Evolutionary conservation across 2,329 filamentous ascomycete genomes (phyloP).

Genomic region (Neonectria punicea): DNA sequence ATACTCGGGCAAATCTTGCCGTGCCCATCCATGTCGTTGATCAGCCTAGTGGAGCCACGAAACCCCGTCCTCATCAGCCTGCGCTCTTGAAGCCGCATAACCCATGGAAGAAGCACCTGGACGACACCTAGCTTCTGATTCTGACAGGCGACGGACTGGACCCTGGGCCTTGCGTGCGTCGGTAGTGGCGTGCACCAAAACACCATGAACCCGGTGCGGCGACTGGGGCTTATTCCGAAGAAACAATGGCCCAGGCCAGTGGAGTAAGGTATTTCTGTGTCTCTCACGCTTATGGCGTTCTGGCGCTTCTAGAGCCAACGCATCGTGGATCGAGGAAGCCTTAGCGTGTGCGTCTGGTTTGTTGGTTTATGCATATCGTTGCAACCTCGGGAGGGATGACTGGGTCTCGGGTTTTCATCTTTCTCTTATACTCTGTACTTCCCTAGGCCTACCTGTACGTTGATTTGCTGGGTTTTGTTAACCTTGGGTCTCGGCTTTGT

Average conservation of each 20-base stretch:
- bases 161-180: neutral
- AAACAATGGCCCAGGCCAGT: neutral
- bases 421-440: neutral
- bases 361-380: slow-evolving; percentile 8
- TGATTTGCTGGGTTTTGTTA: neutral
- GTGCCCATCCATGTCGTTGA: neutral
- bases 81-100: neutral
- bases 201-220: slow-evolving; percentile 2
- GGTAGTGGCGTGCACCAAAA: neutral
- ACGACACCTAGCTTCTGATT: neutral
- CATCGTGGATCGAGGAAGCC: neutral
- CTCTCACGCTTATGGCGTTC: slow-evolving; percentile 7
- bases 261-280: neutral
- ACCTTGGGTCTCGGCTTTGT: neutral
- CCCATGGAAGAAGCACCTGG: neutral
- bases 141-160: neutral
- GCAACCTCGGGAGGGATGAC: neutral
- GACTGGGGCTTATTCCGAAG: neutral
- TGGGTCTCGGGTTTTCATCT: neutral
- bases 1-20: neutral
- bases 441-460: neutral
- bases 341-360: slow-evolving; percentile 6
- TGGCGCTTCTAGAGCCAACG: slow-evolving; percentile 7
- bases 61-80: neutral
- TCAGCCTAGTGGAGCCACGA: neutral